Conservation (phyloP, 768 basidiomycete species). For the Pulveroboletus ravenelii region DNA sequence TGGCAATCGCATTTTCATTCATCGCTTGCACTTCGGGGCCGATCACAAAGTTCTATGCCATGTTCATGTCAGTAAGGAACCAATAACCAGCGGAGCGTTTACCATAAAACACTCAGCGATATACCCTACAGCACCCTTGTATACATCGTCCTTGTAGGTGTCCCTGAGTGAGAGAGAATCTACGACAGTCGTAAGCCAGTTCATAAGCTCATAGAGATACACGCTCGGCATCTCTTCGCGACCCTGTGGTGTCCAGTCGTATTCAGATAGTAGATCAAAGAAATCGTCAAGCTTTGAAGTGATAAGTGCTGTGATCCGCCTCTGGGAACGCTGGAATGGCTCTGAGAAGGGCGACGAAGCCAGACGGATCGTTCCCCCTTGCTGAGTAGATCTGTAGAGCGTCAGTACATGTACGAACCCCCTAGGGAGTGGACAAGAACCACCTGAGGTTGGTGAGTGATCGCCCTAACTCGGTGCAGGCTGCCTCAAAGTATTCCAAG, state of each 20-base stretch:
- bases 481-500: conserved; percentile 84
- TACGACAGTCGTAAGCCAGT: conserved; percentile 94
- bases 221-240: conserved; percentile 80
- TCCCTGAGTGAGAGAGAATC: conserved; percentile 85
- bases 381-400: conserved; percentile 65
- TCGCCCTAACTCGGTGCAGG: conserved; percentile 79
- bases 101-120: conserved; percentile 90
- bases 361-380: conserved; percentile 76
- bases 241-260: conserved; percentile 80
- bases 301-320: conserved; percentile 78
- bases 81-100: conserved; percentile 18
- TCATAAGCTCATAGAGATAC: conserved; percentile 92
- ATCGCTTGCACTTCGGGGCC: conserved; percentile 71
- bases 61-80: conserved; percentile 1
- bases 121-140: conserved; percentile 81
- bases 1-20: conserved; percentile 87
- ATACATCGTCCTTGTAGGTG: conserved; percentile 83
- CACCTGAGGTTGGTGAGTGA: conserved; percentile 81
- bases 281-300: conserved; percentile 91
- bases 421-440: conserved; percentile 7
- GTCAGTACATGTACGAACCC: conserved; percentile 1
- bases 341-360: conserved; percentile 61
- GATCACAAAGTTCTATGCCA: conserved; percentile 64
- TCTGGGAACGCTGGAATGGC: conserved; percentile 64
- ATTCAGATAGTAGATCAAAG: conserved; percentile 90